Conservation (phyloP, 495 filamentous ascomycete genomes). For the Lophium mytilinum region DNA sequence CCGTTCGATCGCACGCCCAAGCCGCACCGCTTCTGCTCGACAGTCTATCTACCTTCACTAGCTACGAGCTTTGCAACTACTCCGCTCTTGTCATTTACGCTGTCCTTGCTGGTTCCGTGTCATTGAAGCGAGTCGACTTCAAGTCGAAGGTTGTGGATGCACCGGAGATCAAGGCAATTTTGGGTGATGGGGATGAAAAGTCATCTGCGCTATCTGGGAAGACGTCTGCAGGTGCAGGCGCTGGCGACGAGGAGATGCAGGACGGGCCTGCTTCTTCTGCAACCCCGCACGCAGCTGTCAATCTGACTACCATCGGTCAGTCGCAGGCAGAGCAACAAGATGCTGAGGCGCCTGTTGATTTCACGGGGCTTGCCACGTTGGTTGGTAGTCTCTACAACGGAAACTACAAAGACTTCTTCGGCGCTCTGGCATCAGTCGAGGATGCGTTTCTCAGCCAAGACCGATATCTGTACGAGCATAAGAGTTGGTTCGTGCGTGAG, state of each 20-base stretch:
- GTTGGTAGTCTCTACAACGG: constrained; percentile 88
- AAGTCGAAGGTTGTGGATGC: constrained; percentile 98
- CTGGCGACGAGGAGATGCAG: constrained; percentile 70
- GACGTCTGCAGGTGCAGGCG: constrained; percentile 68
- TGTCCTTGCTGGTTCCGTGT: constrained; percentile 86
- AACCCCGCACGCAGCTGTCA: constrained; percentile 60
- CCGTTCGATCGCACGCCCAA: constrained; percentile 77
- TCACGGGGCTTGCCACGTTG: constrained; percentile 71
- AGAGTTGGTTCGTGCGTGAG: constrained; percentile 91
- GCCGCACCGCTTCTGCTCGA: constrained; percentile 92
- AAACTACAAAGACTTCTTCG: constrained; percentile 88
- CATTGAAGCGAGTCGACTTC: constrained; percentile 94
- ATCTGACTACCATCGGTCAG: constrained; percentile 71
- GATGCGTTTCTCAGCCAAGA: constrained; percentile 89
- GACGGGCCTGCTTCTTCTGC: constrained; percentile 48
- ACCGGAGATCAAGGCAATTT: constrained; percentile 91
- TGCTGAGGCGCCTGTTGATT: constrained; percentile 67
- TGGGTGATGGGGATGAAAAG: constrained; percentile 82
- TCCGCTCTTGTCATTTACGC: constrained; percentile 90
- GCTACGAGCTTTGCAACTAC: constrained; percentile 95
- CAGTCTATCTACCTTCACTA: constrained; percentile 96
- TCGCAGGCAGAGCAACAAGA: constrained; percentile 58
- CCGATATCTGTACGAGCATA: constrained; percentile 88
- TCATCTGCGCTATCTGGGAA: constrained; percentile 69
- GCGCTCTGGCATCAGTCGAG: constrained; percentile 82